Base-by-base conservation (phyloP, 2,329 filamentous ascomycete genomes). In the Knoxdaviesia capensis region DNA sequence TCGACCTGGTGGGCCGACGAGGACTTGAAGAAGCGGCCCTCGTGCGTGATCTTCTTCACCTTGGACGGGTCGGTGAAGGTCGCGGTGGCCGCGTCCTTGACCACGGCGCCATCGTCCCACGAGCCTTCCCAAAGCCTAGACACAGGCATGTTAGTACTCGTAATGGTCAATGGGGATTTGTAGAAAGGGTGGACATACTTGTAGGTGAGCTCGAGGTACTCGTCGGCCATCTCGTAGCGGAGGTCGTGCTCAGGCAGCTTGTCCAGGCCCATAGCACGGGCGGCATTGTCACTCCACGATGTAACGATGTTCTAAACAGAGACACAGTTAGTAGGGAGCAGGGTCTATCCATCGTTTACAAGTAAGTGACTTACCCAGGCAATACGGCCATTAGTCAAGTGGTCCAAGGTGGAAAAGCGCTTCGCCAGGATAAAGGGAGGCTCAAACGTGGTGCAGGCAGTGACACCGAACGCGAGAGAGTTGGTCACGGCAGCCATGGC, bases 401-500 rank as follows among this genome's bases (percentile, higher is more conserved):
- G 77, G 50, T 82, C 77, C 0, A 80, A 61, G 0, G 77, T 81
- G 4, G 69, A 74, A 7, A 81, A 56, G n/a, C 75, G 59, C 11
- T 77, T 57, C 0, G 77, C 77, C 9, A 81, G 59, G 48, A 78
- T 70, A 50, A 79, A 81, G 0, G 77, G 77, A 51, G 75, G 68
- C 52, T 81, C 77, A 46, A 81, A 82, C 0, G 74, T 79, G 0
- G 77, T 80, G 1, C 71, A 69, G 0, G 76, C 67, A 0, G 77
- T 81, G 1, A 81, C 71, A 1, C 77, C 77, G 46, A 82, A 81
- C 0, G 69, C 72, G n/a, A 83, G 66, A 44, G 64, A 78, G 47
- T 71, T 67, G 0, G 77, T 81, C 0, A 63, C 76, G 1, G 76
- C 75, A 1, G 77, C 76, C 74, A 81, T 78, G 3, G 76, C 74